Conservation (phyloP, 208 protist genomes). For the Trypanosoma avium region DNA sequence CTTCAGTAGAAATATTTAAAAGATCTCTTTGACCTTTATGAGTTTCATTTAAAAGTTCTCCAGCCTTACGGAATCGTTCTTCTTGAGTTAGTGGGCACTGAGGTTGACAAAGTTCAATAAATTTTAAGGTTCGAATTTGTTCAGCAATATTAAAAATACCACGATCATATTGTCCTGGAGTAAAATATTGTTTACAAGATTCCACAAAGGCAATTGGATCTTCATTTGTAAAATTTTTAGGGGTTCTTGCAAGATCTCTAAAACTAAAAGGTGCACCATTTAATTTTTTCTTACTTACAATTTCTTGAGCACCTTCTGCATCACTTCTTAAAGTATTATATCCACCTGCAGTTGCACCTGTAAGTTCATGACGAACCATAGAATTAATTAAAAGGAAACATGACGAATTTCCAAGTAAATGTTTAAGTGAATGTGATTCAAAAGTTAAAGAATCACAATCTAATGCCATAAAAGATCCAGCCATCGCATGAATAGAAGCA, state of each 20-base stretch:
- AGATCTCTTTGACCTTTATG: constrained; percentile 61
- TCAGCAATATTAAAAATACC: constrained; percentile 59
- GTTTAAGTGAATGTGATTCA: constrained; percentile 43
- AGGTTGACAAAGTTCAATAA: constrained; percentile 49
- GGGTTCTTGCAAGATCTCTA: constrained; percentile 52
- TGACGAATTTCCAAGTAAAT: constrained; percentile 41
- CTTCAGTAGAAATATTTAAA: constrained; percentile 62
- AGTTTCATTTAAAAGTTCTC: constrained; percentile 58
- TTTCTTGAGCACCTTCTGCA: constrained; percentile 48
- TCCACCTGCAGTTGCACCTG: constrained; percentile 35
- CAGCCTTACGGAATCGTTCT: constrained; percentile 44
- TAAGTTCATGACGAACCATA: constrained; percentile 60
- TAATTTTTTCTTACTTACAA: constrained; percentile 50
- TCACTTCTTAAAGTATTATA: constrained; percentile 60
- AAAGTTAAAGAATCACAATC: constrained; percentile 75
- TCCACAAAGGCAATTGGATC: constrained; percentile 54
- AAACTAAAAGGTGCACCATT: constrained; percentile 51
- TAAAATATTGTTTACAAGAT: constrained; percentile 51
- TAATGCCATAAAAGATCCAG: constrained; percentile 53
- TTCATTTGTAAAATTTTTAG: constrained; percentile 41
- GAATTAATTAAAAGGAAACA: constrained; percentile 72
- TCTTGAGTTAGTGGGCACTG: constrained; percentile 38
- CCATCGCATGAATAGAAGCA: constrained; percentile 67
- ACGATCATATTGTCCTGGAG: constrained; percentile 42
- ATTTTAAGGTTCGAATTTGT: constrained; percentile 59